These are phyloP conservation scores for Xylariomycetidae sp. DNA, from an alignment of 2,329 filamentous ascomycete genomes.

Conservation along the genomic window DNA sequence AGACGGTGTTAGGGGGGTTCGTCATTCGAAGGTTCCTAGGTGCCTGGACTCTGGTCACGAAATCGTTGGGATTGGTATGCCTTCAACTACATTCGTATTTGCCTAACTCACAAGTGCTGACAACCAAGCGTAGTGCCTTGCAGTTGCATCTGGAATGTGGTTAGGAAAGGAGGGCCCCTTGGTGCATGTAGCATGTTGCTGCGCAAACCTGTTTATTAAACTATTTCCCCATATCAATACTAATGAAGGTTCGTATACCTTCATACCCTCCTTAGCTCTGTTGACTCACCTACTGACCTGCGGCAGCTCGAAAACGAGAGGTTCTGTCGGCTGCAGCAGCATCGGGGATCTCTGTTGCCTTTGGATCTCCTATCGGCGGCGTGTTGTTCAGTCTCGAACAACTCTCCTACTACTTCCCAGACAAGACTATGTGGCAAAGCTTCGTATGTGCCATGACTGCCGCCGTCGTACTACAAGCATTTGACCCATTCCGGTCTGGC, in stretches of 20 bases:
- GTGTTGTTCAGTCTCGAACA: slow-evolving; percentile 97
- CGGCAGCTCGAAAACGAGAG: slow-evolving; percentile 80
- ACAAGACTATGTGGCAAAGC: slow-evolving; percentile 99
- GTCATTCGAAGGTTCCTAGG: slow-evolving; percentile 86
- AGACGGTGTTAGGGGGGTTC: slow-evolving; percentile 90
- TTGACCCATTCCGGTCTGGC: slow-evolving; percentile 91
- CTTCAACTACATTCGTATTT: neutral
- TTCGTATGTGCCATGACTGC: slow-evolving; percentile 99
- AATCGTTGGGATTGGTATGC: slow-evolving; percentile 77
- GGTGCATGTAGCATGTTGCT: slow-evolving; percentile 95
- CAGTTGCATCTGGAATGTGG: slow-evolving; percentile 93
- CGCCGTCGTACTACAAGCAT: slow-evolving; percentile 83
- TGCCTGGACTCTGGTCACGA: slow-evolving; percentile 81
- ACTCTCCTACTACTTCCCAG: slow-evolving; percentile 94
- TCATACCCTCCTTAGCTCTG: neutral
- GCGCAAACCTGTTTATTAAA: slow-evolving; percentile 90
- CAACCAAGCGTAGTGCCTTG: slow-evolving; percentile 62
- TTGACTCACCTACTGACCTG: slow-evolving; percentile 20
- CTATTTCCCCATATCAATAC: slow-evolving; percentile 73
- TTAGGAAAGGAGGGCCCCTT: slow-evolving; percentile 92
- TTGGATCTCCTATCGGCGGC: slow-evolving; percentile 89
- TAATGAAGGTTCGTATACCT: slow-evolving; percentile 67
- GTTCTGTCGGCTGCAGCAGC: slow-evolving; percentile 89
- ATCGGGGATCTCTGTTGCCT: slow-evolving; percentile 88
- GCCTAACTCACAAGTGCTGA: slow-evolving; percentile 7